Percentiles rank a stretch among this genome's conserved stretches.
Conservation (phyloP, 331 rosid genomes). For the Prunus yedoensis region DNA sequence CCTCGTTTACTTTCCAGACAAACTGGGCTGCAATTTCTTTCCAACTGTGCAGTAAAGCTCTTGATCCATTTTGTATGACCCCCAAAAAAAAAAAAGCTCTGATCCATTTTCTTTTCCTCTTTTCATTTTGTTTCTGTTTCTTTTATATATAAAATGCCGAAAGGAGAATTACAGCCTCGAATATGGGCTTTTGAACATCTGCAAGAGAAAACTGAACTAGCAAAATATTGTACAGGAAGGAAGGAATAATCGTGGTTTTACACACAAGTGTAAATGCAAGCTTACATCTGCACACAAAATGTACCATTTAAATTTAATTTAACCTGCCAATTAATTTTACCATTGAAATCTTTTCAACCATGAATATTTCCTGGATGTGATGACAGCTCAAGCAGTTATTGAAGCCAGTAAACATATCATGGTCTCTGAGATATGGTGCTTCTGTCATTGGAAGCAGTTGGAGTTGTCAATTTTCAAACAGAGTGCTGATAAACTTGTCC, state of each 20-base stretch:
- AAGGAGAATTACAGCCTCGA: slow-evolving; percentile 5
- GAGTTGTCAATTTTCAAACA: background rate
- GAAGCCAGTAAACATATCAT: background rate
- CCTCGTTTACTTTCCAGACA: slow-evolving; percentile 35
- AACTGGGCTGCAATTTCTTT: slow-evolving; percentile 32
- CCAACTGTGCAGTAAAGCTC: background rate
- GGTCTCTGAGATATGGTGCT: background rate
- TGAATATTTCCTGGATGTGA: background rate
- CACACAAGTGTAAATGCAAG: background rate
- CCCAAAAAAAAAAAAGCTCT: too few relatives aligned
- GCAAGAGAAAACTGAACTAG: background rate
- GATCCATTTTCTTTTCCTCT: too few relatives aligned
- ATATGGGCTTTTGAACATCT: slow-evolving; percentile 12
- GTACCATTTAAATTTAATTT: too few relatives aligned
- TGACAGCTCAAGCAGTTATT: slow-evolving; percentile 6
- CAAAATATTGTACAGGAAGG: slow-evolving; percentile 11
- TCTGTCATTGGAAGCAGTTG: background rate
- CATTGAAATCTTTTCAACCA: background rate
- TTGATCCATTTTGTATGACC: background rate
- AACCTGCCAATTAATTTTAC: too few relatives aligned
- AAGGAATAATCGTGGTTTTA: slow-evolving; percentile 22
- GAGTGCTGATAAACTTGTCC: background rate
- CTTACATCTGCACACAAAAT: background rate
- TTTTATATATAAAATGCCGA: background rate
- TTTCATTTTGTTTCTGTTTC: background rate